Evolutionary conservation across 768 basidiomycete species (phyloP), one percentile per base, ranked within the genome.

Genomic region (Daedaleopsis nitida): DNA sequence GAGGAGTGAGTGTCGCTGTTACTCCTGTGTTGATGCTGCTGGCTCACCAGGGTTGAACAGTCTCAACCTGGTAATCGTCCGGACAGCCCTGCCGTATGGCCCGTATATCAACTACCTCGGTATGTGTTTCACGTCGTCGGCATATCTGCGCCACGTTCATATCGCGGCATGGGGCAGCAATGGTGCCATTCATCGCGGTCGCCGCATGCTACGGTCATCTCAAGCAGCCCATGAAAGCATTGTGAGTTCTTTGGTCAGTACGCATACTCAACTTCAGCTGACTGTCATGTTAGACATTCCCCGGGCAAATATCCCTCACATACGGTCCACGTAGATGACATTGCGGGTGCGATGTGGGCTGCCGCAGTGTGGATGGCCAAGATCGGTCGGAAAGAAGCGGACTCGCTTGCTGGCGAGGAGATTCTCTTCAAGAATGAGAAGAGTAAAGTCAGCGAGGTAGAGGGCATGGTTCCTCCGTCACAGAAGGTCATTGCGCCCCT

Each of bases 171-270:
- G 5, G 54, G 42, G 23, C 66, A 92, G 91, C 91, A 64, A 78
- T 88, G 19, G 81, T 67, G 11, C 54, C 87, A 11, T 85, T 83
- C 44, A 85, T 92, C 48, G 88, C 87, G 1, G 86, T 93, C 13
- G 88, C 85, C 11, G 83, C 89, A 13, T 86, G 94, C 32, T 94
- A 94, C 72, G 90, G 90, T 6, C 86, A 90, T 70, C 78, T 91
- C 73, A 85, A 91, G 70, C 87, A 90, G 66, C 90, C 91, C 1
- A 91, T 95, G 87, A 92, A 91, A 72, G 89, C 86, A 11, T 79
- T 94, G 91, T 93, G 67, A 65, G 87, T 67, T 13, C 24, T 6
- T 8, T 24, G n/a, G 35, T 52, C 44, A 45, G 39, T 35, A 62
- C 12, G 51, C 19, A 38, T 23, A 35, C 38, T 49, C 45, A 57